Evolutionary conservation across 2,329 filamentous ascomycete genomes (phyloP), one percentile per base, ranked within the genome.

Genomic region (Scedosporium aurantiacum): DNA sequence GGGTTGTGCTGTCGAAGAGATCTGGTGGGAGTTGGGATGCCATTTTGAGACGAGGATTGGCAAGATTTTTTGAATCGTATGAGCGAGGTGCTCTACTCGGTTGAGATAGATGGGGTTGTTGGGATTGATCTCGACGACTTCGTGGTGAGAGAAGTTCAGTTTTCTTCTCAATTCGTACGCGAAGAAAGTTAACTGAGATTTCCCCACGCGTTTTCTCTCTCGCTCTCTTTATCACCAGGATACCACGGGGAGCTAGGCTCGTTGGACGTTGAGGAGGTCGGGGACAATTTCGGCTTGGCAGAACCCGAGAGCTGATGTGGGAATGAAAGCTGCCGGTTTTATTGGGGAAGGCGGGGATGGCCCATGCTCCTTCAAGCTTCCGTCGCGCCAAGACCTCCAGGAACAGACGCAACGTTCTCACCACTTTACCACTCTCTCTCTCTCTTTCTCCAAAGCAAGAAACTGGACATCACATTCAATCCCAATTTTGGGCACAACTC

Each of bases 1-100:
- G 75, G 16, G 84, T 86, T 1, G 80, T 84, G 60, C 73, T 71
- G 70, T 87, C 84, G 69, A 86, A 83, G 37, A 86, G 70, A 65
- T 84, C 80, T 3, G 78, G 76, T 1, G 81, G 80, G 5, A 57
- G 60, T 57, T 62, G 57, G 37, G 37, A 41, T n/a, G 61, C 25
- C 54, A 50, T 62, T 55, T 50, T 43, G 18, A 32, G 4, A n/a
- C 8, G 23, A 16, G 5, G 23, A 14, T 41, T 2, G 32, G 47
- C 10, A 4, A 28, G 12, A 21, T 54, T n/a, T 8, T 14, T 28
- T 5, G 12, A 25, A 43, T 40, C 25, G 45, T 18, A 16, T 56
- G 45, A 45, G 25, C 12, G 14, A 32, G 28, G 7, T 6, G 28
- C 28, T 28, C 28, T 7, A 1, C 28, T 45, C 5, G 6, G 47